Base-by-base conservation (phyloP, 495 filamentous ascomycete species). In the Daldinia vernicosa region DNA sequence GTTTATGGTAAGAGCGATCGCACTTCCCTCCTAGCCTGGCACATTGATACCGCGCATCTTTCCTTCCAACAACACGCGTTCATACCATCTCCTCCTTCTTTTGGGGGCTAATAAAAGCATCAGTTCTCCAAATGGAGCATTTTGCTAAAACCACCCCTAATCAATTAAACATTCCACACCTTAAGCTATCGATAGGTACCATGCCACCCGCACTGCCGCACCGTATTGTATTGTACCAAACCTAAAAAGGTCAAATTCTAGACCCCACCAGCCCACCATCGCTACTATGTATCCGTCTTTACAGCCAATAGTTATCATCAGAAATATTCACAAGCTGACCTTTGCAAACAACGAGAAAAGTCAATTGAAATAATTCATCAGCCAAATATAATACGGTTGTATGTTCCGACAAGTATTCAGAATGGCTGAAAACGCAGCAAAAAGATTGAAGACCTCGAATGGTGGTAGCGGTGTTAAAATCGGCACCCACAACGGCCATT, bases 401-500 rank as follows among this genome's bases (percentile, higher is more conserved):
- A 26, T 77, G 75, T 61, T 80, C 55, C 68, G 66, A 5, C 40
- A 15, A n/a, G 6, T 75, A 39, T 6, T 24, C 9, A 77, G 45
- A 45, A 91, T 92, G 91, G 84, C 89, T 70, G 85, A 90, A 81
- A 86, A 82, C 64, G 85, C 86, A 69, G 81, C 90, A 26, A 94
- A 94, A 79, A 88, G 90, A 77, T 77, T 94, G 60, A 93, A 93
- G 83, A 83, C 78, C 26, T 74, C 71, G 43, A 83, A 82, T 45
- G 80, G 81, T 12, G 58, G 53, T 60, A 59, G 47, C 65, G 83
- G 84, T 33, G 80, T 91, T 70, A 79, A 88, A 60, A 96, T 97
- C 74, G 94, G 93, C 61, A 97, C 94, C 12, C 94, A 97, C 85
- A 97, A 91, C 82, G 95, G 95, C 61, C 93, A 97, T 81, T 99